Conservation (phyloP, 176 grass and related monocot species). For the Themeda triandra region DNA sequence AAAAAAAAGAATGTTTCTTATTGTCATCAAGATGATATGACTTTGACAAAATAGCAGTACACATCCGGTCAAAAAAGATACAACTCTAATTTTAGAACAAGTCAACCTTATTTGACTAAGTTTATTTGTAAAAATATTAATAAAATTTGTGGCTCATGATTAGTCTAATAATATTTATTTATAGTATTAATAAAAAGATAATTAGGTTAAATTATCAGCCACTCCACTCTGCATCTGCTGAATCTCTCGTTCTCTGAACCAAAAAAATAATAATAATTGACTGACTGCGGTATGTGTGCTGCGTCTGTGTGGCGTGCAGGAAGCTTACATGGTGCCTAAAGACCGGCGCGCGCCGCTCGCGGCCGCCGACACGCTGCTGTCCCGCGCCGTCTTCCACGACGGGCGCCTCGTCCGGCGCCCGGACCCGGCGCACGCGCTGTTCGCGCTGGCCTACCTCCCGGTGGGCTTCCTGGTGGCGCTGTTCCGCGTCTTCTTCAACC, state of each 20-base stretch:
- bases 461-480: slow-evolving; percentile 58
- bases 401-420: slow-evolving; percentile 77
- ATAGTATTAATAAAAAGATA: too few relatives aligned
- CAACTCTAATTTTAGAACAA: not conserved
- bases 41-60: not conserved
- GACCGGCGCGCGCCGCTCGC: slow-evolving; percentile 42
- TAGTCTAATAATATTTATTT: too few relatives aligned
- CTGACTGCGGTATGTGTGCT: too few relatives aligned
- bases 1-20: too few relatives aligned
- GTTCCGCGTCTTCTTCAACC: slow-evolving; percentile 78
- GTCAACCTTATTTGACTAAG: not conserved
- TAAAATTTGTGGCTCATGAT: too few relatives aligned
- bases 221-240: too few relatives aligned
- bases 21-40: too few relatives aligned
- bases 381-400: slow-evolving; percentile 72
- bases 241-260: too few relatives aligned
- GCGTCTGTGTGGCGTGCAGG: slow-evolving; percentile 34
- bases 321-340: slow-evolving; percentile 79
- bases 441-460: slow-evolving; percentile 71
- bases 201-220: too few relatives aligned
- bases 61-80: not conserved
- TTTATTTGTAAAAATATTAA: too few relatives aligned
- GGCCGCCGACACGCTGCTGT: slow-evolving; percentile 43
- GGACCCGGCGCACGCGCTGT: slow-evolving; percentile 45
- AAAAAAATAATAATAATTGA: too few relatives aligned